Base-by-base conservation (phyloP, 1,284 basidiomycete genomes). In the Fomitiporia mediterranea region DNA sequence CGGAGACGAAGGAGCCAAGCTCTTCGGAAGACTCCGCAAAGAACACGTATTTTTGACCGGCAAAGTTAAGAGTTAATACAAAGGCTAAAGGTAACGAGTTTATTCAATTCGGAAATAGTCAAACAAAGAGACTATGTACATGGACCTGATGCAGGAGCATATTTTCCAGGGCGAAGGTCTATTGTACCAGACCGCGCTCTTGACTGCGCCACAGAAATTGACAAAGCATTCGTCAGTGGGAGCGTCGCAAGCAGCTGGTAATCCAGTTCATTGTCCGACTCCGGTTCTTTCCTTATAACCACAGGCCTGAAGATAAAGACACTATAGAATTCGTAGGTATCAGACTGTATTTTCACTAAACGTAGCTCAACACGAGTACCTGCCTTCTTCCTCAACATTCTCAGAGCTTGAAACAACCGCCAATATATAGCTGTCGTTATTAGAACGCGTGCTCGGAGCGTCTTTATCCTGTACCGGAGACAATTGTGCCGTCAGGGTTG, bases 341-440 rank as follows among this genome's bases (percentile, higher is more conserved):
- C 34, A 38, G 11, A 37, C 3, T 27, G 19, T n/a, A n/a, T n/a
- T n/a, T n/a, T n/a, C n/a, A n/a, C 23, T 5, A 7, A 4, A 25
- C 30, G 9, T 28, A n/a, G 6, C 8, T 28, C n/a, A 37, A 9
- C 4, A 4, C 21, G 34, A 54, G 53, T 54, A 54, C 53, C 53
- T 54, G 53, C 53, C 53, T 54, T 54, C 53, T 38, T 54, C 53
- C 32, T 39, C 53, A n/a, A 25, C 44, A 11, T 27, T 35, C 11
- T 54, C 34, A 19, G 17, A 13, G n/a, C 34, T 54, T 4, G 44
- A 37, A 23, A 54, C 44, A n/a, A 54, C 44, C 19, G 43, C 43
- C 30, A 54, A 15, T 21, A 54, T 54, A 15, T 44, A 44, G 8
- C 9, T 17, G 15, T 34, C 40, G 5, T 43, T 13, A 4, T 13